Evolutionary conservation across 352 stramenopile species (phyloP).

Genomic region (Phytophthora foliorum): DNA sequence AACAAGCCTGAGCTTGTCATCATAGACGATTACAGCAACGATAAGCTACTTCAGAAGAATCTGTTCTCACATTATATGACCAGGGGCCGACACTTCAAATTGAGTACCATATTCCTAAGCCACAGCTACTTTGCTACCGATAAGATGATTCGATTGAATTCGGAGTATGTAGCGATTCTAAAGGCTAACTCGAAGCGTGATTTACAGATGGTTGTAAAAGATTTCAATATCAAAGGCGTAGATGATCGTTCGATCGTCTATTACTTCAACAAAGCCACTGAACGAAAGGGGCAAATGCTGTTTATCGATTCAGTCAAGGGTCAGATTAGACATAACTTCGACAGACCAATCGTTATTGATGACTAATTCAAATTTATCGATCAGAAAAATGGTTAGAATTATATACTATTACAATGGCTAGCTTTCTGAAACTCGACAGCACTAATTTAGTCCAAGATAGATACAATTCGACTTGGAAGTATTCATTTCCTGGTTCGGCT

Average conservation of each 20-base stretch:
- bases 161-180: constrained; percentile 20
- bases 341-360: constrained; percentile 3
- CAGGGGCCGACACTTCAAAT: background rate
- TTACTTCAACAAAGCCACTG: constrained; percentile 21
- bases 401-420: no score
- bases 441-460: constrained; percentile 17
- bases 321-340: constrained; percentile 14
- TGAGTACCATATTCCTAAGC: constrained; percentile 8
- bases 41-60: constrained; percentile 12
- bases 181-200: constrained; percentile 21
- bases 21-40: constrained; percentile 31
- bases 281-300: constrained; percentile 12
- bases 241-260: constrained; percentile 19
- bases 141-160: constrained; percentile 18
- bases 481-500: background rate
- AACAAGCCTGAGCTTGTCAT: constrained; percentile 27
- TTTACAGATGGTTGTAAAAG: constrained; percentile 18
- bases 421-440: constrained; percentile 11
- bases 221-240: constrained; percentile 19
- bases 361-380: no score
- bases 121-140: constrained; percentile 16
- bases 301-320: constrained; percentile 13
- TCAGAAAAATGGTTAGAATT: no score
- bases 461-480: constrained; percentile 5
- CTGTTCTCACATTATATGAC: constrained; percentile 11